A percentile compares a stretch with the other conserved stretches of the same genome.
phyloP scores from a whole-genome alignment of 2,329 filamentous ascomycete species.

The Calonectria montana region DNA sequence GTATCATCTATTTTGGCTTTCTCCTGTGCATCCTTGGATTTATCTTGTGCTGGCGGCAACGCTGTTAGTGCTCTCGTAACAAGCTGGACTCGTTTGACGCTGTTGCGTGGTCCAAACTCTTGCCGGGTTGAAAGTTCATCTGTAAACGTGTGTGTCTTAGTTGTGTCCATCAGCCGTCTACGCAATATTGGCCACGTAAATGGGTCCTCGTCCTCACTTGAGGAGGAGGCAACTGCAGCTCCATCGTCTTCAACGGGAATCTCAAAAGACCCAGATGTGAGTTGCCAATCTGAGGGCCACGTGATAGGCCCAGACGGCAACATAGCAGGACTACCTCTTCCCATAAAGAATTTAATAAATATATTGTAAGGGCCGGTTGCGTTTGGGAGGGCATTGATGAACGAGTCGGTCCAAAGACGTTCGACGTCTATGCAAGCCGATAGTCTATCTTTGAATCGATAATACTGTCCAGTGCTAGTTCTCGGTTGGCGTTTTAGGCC shows the following conservation, averaged over 20 bases:
- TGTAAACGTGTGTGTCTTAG: not conserved
- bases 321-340: constrained; percentile 7
- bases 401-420: constrained; percentile 48
- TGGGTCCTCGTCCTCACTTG: constrained; percentile 35
- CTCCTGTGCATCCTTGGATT: constrained; percentile 5
- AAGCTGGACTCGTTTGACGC: constrained; percentile 45
- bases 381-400: constrained; percentile 33
- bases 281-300: constrained; percentile 44
- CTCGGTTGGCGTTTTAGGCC: constrained; percentile 24
- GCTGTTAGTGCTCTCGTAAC: constrained; percentile 44
- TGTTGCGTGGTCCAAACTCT: constrained; percentile 17
- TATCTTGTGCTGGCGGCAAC: constrained; percentile 26
- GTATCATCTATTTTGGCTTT: constrained; percentile 20
- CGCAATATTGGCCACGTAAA: constrained; percentile 28
- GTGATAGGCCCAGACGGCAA: constrained; percentile 14
- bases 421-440: constrained; percentile 60
- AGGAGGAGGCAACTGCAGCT: constrained; percentile 19
- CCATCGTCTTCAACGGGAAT: constrained; percentile 17
- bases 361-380: constrained; percentile 48
- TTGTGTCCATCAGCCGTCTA: not conserved
- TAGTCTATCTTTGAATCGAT: constrained; percentile 44
- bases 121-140: constrained; percentile 5
- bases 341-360: constrained; percentile 43
- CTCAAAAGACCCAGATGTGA: constrained; percentile 34
- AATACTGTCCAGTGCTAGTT: constrained; percentile 22